A percentile compares a stretch with the other conserved stretches of the same genome.
Evolutionary conservation across 306 rosid genomes (phyloP).

Genomic region (Alnus rubra): DNA sequence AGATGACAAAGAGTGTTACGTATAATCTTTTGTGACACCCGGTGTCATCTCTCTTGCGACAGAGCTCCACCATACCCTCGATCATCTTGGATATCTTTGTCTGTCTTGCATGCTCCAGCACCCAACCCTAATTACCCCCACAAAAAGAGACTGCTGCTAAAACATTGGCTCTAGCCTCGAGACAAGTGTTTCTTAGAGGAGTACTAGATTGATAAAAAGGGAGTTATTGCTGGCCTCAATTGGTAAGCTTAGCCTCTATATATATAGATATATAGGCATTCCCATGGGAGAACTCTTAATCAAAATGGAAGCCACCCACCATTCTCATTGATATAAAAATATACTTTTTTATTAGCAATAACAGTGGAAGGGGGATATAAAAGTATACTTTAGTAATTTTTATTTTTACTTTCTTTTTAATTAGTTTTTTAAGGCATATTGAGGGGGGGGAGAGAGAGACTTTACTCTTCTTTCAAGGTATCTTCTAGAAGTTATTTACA

Average conservation of each 20-base stretch:
- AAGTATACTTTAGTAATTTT: too few relatives aligned
- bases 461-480: too few relatives aligned
- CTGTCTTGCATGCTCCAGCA: not conserved
- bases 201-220: too few relatives aligned
- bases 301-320: not conserved
- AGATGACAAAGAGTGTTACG: conserved; percentile 11
- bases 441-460: too few relatives aligned
- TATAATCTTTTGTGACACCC: not conserved
- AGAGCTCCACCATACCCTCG: conserved; percentile 11
- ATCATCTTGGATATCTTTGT: not conserved
- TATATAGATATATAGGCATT: not conserved
- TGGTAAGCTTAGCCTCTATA: not conserved
- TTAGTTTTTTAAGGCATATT: too few relatives aligned
- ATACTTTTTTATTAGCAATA: too few relatives aligned
- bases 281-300: not conserved
- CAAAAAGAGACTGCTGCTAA: not conserved
- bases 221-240: not conserved
- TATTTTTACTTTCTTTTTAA: too few relatives aligned
- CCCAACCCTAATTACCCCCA: not conserved
- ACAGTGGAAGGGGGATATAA: too few relatives aligned
- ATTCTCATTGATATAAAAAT: not conserved
- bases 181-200: not conserved
- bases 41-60: conserved; percentile 17
- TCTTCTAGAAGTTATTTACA: too few relatives aligned
- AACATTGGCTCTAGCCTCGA: not conserved